Base-by-base conservation (phyloP, 179 eudicot genomes). In the Patellifolia procumbens region DNA sequence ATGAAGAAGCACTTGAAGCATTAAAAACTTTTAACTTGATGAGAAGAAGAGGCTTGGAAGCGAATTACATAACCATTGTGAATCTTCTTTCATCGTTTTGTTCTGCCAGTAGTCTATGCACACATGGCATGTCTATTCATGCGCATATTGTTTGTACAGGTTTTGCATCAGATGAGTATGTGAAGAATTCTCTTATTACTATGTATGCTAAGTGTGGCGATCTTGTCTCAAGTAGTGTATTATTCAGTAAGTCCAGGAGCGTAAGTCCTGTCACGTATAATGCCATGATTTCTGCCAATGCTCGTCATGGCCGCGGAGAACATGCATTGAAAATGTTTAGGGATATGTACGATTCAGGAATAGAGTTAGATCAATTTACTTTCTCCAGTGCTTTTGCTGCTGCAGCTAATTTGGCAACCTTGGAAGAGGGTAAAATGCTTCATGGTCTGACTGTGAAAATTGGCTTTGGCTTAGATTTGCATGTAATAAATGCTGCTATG, bases 201-300 rank as follows among this genome's bases (percentile, higher is more conserved):
- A n/a, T n/a, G n/a, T n/a, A n/a, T n/a, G n/a, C n/a, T n/a, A n/a
- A n/a, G n/a, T 28, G 95, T 76, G 91, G 91, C 45, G 94, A 87
- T 85, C 85, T 90, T 72, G 81, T 81, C 37, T 87, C 92, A 58
- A 86, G 95, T 81, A 78, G 79, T 49, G 76, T n/a, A 67, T 76
- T 90, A 68, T 90, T 89, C 73, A 77, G 63, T 52, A 78, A 80
- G 29, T 85, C 88, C 74, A 79, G 68, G 55, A 75, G 74, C 76
- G 81, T 80, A 69, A 87, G 80, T 34, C 77, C 83, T 58, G 91
- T 87, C 60, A 85, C 90, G 6, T 90, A 91, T 85, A 92, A 89
- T 79, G 89, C 92, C 22, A 86, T 92, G 87, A 77, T 92, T 66
- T 87, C 97, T 80, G 92, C 97, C 73, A 86, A 89, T 82, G 89